These are phyloP conservation scores for Triadica sebifera DNA, from an alignment of 345 rosid genomes.

Conservation along the genomic window DNA sequence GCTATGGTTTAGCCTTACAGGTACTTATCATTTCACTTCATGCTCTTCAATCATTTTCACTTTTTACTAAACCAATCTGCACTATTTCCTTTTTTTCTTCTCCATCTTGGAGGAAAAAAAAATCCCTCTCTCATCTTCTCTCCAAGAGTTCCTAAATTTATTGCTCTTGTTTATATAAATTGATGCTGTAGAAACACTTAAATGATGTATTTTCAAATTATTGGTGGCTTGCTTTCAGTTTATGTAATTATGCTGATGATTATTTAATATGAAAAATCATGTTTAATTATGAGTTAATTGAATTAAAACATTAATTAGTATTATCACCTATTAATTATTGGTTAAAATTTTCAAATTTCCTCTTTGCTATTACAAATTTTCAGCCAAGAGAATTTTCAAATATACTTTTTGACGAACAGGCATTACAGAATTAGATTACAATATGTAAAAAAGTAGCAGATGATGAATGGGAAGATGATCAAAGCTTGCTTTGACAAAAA, in stretches of 20 bases:
- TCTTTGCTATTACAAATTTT: background rate
- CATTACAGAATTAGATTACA: background rate
- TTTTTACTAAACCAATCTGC: background rate
- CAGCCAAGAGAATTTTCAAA: background rate
- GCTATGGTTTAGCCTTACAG: slow-evolving; percentile 97
- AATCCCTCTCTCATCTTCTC: background rate
- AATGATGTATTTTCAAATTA: background rate
- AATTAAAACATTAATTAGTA: background rate
- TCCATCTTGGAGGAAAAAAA: background rate
- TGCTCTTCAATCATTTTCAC: background rate
- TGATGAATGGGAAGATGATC: background rate
- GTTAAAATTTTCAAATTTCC: background rate
- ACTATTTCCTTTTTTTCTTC: background rate
- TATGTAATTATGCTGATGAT: background rate
- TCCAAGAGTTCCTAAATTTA: background rate
- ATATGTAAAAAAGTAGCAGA: background rate
- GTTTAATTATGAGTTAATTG: background rate
- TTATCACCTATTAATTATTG: background rate
- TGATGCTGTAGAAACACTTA: background rate
- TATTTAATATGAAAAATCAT: background rate
- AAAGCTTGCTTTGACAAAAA: background rate
- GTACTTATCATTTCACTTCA: slow-evolving; percentile 35
- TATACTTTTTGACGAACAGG: background rate
- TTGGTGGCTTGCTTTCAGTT: background rate
- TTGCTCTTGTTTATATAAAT: background rate